A percentile compares a stretch with the other conserved stretches of the same genome.
phyloP scores from a whole-genome alignment of 768 basidiomycete species.

The Lepiota venenata region DNA sequence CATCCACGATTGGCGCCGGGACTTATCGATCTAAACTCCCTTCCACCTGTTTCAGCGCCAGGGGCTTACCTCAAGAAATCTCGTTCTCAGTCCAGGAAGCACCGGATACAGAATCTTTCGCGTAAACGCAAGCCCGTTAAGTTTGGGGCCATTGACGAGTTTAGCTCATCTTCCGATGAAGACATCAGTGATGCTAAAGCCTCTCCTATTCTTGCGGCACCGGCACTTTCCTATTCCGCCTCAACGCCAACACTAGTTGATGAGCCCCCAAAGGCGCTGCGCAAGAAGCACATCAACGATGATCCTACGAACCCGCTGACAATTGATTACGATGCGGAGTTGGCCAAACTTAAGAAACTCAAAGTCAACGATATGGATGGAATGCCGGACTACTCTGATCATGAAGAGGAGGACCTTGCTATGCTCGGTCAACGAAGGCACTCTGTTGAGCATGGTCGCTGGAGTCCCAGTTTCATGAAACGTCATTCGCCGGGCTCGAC shows the following conservation, averaged over 20 bases:
- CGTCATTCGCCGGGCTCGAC: constrained; percentile 27
- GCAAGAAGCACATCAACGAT: background rate
- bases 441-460: constrained; percentile 20
- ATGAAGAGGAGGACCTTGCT: constrained; percentile 31
- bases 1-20: background rate
- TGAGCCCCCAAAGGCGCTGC: constrained; percentile 4
- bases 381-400: constrained; percentile 37
- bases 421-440: constrained; percentile 6
- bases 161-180: constrained; percentile 16
- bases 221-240: constrained; percentile 18
- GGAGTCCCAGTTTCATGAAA: constrained; percentile 50
- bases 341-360: constrained; percentile 31
- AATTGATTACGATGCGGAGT: constrained; percentile 39
- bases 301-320: constrained; percentile 11
- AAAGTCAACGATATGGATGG: constrained; percentile 14
- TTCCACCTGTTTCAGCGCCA: background rate
- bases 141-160: constrained; percentile 23
- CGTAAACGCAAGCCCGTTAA: constrained; percentile 28
- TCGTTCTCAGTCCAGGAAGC: constrained; percentile 14
- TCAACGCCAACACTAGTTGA: constrained; percentile 29
- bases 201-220: constrained; percentile 8
- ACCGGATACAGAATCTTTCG: constrained; percentile 4
- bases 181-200: constrained; percentile 9
- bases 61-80: constrained; percentile 23
- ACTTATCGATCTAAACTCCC: background rate